Conservation (phyloP, 768 basidiomycete species). For the Boletus rubroflammeus region DNA sequence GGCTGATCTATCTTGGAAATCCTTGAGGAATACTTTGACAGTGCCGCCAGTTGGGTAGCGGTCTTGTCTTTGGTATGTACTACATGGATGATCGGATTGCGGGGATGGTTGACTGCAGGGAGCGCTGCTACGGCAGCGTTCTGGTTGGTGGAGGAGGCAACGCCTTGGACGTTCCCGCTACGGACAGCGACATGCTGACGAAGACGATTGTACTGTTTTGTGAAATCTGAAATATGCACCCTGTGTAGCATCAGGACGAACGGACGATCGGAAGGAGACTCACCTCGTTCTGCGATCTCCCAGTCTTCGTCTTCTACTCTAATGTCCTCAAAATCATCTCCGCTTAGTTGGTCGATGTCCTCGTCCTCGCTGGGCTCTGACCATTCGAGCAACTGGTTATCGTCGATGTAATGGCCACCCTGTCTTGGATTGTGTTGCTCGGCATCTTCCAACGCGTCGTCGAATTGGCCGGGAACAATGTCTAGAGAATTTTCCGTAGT, state of each 20-base stretch:
- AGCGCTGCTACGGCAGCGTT: conserved; percentile 53
- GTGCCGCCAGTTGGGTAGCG: conserved; percentile 65
- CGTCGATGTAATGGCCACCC: conserved; percentile 44
- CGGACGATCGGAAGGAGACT: conserved; percentile 13
- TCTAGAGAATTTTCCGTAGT: conserved; percentile 16
- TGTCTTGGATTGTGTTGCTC: conserved; percentile 18
- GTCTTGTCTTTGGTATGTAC: conserved; percentile 52
- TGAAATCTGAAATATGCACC: conserved; percentile 68
- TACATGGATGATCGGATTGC: conserved; percentile 26
- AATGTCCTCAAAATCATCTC: conserved; percentile 51
- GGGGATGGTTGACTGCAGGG: conserved; percentile 71
- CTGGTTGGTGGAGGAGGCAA: conserved; percentile 48
- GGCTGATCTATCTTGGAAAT: conserved; percentile 73
- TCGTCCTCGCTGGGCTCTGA: conserved; percentile 28
- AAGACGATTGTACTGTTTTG: conserved; percentile 96
- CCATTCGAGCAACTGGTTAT: conserved; percentile 30
- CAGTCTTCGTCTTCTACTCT: conserved; percentile 85
- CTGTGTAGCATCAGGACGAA: background rate
- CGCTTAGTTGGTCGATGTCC: conserved; percentile 33
- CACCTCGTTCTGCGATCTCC: conserved; percentile 83
- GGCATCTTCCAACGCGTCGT: conserved; percentile 49
- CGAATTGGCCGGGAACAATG: conserved; percentile 55
- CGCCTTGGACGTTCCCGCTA: conserved; percentile 63
- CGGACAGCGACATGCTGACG: conserved; percentile 87
- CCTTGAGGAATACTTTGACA: conserved; percentile 74